Evolutionary conservation across 768 basidiomycete species (phyloP), one percentile per base, ranked within the genome.

Genomic region (Termitomyces sp.): DNA sequence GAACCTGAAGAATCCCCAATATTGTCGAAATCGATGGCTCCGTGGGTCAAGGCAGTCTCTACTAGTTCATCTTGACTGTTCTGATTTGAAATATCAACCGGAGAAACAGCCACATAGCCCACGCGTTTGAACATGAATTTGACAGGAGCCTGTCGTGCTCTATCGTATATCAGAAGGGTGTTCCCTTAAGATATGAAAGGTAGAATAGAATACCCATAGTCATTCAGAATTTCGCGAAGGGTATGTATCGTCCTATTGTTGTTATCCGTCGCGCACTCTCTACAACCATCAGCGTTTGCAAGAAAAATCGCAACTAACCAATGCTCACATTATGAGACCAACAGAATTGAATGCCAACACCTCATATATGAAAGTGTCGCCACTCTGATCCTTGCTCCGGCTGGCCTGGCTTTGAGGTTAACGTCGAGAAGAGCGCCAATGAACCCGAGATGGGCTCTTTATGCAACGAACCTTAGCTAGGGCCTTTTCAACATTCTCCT

Each of bases 201-300:
- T 29, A 41, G 40, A 37, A 29, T 29, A 41, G 40, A 37, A 29
- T 57, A 86, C 86, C 76, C 73, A 57, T 83, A 74, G 16, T 66
- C 63, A 31, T 70, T 73, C 42, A 89, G 65, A 14, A 82, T 72
- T 48, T 83, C 81, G 47, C 81, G 80, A 48, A 87, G 69, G 40
- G 74, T 79, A 60, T 82, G 78, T 48, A 82, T 73, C 21, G 87
- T 87, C 32, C 87, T 80, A 60, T 82, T 86, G 44, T 75, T 69
- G 62, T 88, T 89, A 65, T 87, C 80, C n/a, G 85, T 82, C 41
- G 82, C 68, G 62, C 82, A 85, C 61, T 84, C 83, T 67, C 83
- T 84, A 56, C 44, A 34, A 54, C 34, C 14, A 37, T 37, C 44
- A 27, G 44, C 19, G 19, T 37, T 16, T 44, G 21, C 19, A 29